Base-by-base conservation (phyloP, 2,329 filamentous ascomycete species). In the Fusarium sambucinum region DNA sequence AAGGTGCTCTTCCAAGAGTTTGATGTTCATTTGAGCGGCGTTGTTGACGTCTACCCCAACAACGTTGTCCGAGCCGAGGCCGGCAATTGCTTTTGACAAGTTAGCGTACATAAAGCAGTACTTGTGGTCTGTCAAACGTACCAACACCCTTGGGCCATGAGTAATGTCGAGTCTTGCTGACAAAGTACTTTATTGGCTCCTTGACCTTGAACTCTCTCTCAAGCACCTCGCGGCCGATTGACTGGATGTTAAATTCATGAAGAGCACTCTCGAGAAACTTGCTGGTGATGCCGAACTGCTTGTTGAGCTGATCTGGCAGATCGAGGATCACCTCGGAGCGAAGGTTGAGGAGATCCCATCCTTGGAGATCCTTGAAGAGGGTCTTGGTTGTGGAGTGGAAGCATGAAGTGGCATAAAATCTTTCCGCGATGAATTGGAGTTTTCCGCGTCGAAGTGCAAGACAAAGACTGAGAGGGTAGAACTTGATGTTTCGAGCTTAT, bases 141-240 rank as follows among this genome's bases (percentile, higher is more conserved):
- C 82, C 82, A n/a, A 73, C 79, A 47, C 77, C 78, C 55, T 85
- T 85, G 0, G 82, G 82, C 83, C 83, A 85, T 0, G 81, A 84
- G 63, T 85, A 85, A 63, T 84, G 83, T 1, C 78, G 73, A 2
- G 82, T 84, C 12, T 73, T 79, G n/a, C 76, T 70, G 6, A 83
- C 59, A 55, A 83, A 75, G 44, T 79, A 81, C 52, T 78, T 73
- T 3, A 65, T 67, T 0, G 78, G 77, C 21, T 78, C 75, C 2
- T 63, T 52, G 3, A 80, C 73, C 0, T 69, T 55, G 40, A 76
- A 81, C 16, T 76, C 58, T 6, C 67, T 69, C 56, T 83, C 80
- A 1, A 84, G 68, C 1, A 57, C 47, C 8, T 79, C 78, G 12
- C 81, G 80, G 0, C 81, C 80, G 1, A 76, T 74, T 1, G 80